Evolutionary conservation across 2,329 filamentous ascomycete genomes (phyloP), one percentile per base, ranked within the genome.

Genomic region (Clonostachys rhizophaga): DNA sequence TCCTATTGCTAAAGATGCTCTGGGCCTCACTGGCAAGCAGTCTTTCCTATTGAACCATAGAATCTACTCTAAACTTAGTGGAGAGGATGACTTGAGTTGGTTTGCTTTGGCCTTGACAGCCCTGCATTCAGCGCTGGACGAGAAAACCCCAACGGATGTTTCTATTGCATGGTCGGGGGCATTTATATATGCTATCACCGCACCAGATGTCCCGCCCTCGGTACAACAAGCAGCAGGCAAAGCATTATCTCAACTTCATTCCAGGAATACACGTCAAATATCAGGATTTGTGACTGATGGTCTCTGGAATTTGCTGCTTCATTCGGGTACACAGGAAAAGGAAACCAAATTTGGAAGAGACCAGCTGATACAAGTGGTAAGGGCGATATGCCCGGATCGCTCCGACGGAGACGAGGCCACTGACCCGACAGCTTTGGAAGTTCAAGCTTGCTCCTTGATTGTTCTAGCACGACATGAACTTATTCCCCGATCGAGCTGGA

Each of bases 31-130:
- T n/a, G 84, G 89, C 1, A 96, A 95, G 62, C 84, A 88, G 13
- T 95, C 92, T 0, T 94, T 95, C 63, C 71, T 97, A 17, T 75
- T 97, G 6, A 96, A 89, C 58, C 79, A 87, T 34, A 86, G 88
- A 51, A 81, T 96, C 6, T 97, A 94, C 66, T 84, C 85, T 36
- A 96, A 96, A 60, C 59, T 96, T 20, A 75, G 78, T 3, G 69
- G 75, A 1, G 83, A 86, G 47, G 87, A 91, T 46, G 94, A 99
- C 57, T 72, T 91, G 17, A 74, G 72, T 46, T 96, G 94, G 89
- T 78, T 89, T 45, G 72, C 84, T 40, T 80, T 83, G 53, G 86
- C 90, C 33, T 71, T 97, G 43, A 70, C 78, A 14, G 78, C 83
- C 24, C 68, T 86, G 14, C 77, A 83, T 14, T 62, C 72, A 14